phyloP scores from a whole-genome alignment of 2,329 filamentous ascomycete species.

The Lasiodiplodia hormozganensis region DNA sequence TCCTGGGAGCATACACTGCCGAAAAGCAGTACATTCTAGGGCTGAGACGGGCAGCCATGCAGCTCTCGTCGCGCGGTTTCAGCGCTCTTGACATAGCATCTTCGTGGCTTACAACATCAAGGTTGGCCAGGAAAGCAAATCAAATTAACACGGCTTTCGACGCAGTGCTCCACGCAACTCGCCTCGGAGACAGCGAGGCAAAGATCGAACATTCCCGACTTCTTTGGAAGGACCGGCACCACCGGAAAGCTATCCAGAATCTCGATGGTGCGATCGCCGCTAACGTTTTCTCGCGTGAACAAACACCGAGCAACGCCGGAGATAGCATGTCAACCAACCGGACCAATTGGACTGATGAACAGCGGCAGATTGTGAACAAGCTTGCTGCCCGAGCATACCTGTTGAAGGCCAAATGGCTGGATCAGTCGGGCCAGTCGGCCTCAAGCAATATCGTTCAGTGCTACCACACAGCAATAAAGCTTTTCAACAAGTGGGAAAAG shows the following conservation, averaged over 20 bases:
- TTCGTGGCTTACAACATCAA: slow-evolving; percentile 84
- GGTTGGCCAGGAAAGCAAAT: slow-evolving; percentile 84
- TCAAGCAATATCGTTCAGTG: slow-evolving; percentile 78
- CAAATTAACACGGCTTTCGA: slow-evolving; percentile 90
- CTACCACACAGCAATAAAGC: slow-evolving; percentile 82
- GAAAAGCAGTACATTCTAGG: slow-evolving; percentile 95
- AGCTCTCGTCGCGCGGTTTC: slow-evolving; percentile 74
- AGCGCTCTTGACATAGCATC: slow-evolving; percentile 77
- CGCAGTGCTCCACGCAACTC: slow-evolving; percentile 86
- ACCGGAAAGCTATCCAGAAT: slow-evolving; percentile 92
- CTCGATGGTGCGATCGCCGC: slow-evolving; percentile 84
- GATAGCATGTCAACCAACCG: slow-evolving; percentile 15
- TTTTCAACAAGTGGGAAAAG: slow-evolving; percentile 82
- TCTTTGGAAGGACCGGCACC: slow-evolving; percentile 91
- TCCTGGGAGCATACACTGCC: slow-evolving; percentile 84
- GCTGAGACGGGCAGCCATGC: slow-evolving; percentile 85
- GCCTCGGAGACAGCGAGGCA: slow-evolving; percentile 82
- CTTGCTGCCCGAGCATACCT: slow-evolving; percentile 82
- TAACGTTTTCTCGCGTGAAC: slow-evolving; percentile 69
- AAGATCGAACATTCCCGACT: slow-evolving; percentile 94
- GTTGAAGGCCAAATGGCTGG: slow-evolving; percentile 94
- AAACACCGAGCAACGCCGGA: background rate
- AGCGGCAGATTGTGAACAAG: slow-evolving; percentile 59
- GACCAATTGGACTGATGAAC: slow-evolving; percentile 36
- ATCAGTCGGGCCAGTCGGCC: slow-evolving; percentile 91